Evolutionary conservation across 148 eudicot genomes (phyloP).

Genomic region (Rhododendron williamsianum): DNA sequence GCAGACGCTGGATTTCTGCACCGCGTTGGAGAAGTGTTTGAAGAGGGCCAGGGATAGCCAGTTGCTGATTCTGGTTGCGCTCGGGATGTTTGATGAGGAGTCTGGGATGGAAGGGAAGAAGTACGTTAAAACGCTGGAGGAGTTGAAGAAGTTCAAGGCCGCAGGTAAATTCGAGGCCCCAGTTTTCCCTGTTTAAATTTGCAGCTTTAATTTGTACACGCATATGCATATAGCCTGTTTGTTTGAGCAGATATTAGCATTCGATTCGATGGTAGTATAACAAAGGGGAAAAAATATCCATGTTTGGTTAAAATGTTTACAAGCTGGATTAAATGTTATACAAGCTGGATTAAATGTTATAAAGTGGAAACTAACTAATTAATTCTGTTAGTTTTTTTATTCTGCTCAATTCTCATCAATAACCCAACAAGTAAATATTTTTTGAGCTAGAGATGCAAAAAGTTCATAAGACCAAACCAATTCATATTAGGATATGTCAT

Average conservation of each 20-base stretch:
- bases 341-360: no score
- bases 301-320: neutral
- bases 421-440: no score
- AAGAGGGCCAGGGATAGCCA: constrained; percentile 73
- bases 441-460: no score
- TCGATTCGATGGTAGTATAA: neutral
- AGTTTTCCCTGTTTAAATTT: neutral
- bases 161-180: constrained; percentile 38
- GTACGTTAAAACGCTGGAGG: constrained; percentile 60
- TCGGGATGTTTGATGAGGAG: constrained; percentile 74
- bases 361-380: no score
- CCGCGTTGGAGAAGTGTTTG: constrained; percentile 79
- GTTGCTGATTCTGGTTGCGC: constrained; percentile 66
- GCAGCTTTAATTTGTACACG: neutral
- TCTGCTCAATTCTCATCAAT: no score
- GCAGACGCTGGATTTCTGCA: constrained; percentile 82
- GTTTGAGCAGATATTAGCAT: neutral
- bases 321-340: no score
- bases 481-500: no score
- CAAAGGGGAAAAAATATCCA: neutral
- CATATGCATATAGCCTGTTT: neutral
- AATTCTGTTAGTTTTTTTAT: no score
- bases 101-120: constrained; percentile 42
- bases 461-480: no score
- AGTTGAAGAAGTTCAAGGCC: constrained; percentile 63